Conservation (phyloP, 148 eudicot species). For the Vaccinium corymbosum region DNA sequence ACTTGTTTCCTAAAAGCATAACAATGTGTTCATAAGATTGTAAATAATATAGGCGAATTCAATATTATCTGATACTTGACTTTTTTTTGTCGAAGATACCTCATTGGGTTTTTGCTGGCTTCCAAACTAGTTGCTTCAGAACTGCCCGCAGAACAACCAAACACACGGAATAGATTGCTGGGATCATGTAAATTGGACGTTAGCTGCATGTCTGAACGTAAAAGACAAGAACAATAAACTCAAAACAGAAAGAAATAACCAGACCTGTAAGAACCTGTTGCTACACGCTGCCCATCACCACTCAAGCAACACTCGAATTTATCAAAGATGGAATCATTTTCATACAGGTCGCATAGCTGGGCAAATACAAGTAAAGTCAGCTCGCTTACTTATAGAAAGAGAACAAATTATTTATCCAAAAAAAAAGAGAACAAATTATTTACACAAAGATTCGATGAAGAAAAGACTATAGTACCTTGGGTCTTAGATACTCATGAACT, state of each 20-base stretch:
- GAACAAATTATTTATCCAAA: neutral
- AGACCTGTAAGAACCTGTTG: conserved; percentile 95
- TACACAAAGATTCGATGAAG: neutral
- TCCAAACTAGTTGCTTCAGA: conserved; percentile 89
- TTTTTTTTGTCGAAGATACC: conserved; percentile 38
- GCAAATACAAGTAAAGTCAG: conserved; percentile 11
- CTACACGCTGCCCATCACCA: conserved; percentile 78
- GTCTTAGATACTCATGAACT: conserved; percentile 91
- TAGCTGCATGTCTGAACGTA: neutral
- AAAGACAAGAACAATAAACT: neutral
- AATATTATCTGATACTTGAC: neutral
- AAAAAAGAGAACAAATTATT: neutral
- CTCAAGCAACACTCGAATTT: conserved; percentile 95
- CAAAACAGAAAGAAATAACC: conserved; percentile 6
- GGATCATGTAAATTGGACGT: conserved; percentile 14
- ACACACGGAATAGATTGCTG: conserved; percentile 98
- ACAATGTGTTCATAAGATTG: neutral
- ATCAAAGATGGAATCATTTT: conserved; percentile 92
- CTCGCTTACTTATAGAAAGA: neutral
- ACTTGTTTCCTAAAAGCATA: conserved; percentile 65
- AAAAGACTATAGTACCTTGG: conserved; percentile 54
- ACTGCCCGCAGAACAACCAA: conserved; percentile 75
- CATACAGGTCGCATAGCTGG: conserved; percentile 89
- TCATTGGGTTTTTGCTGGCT: conserved; percentile 97
- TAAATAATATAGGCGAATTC: neutral